phyloP scores from a whole-genome alignment of 805 yeast species.

The Jamesozyma spencerorum region DNA sequence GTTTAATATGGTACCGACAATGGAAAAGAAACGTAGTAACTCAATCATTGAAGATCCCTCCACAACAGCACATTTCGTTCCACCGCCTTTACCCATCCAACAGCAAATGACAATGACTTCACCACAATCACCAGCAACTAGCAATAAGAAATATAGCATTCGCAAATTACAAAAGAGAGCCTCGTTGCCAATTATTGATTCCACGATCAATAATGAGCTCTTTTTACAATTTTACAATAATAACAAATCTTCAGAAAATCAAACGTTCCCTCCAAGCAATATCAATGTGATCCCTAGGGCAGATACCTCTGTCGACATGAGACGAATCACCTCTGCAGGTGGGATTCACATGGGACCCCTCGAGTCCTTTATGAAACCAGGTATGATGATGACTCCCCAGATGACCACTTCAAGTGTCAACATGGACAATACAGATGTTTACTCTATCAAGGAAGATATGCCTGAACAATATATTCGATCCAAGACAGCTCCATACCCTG shows the following conservation, averaged over 20 bases:
- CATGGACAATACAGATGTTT: constrained; percentile 4
- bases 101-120: not conserved
- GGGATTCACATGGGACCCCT: no score
- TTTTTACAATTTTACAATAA: constrained; percentile 17
- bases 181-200: constrained; percentile 22
- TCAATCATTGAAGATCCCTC: not conserved
- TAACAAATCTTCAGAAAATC: not conserved
- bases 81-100: not conserved
- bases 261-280: not conserved
- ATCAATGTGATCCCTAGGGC: constrained; percentile 12
- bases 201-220: constrained; percentile 14
- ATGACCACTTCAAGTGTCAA: constrained; percentile 14
- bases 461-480: no score
- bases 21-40: not conserved
- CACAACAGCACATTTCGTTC: not conserved
- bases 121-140: constrained; percentile 5
- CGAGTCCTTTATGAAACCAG: no score
- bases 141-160: constrained; percentile 14
- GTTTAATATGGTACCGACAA: not conserved
- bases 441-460: not conserved
- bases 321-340: not conserved
- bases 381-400: constrained; percentile 13
- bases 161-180: constrained; percentile 20
- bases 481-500: no score
- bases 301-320: not conserved